A percentile compares a stretch with the other conserved stretches of the same genome.
Evolutionary conservation across 2,329 filamentous ascomycete genomes (phyloP).

Genomic region (Cytospora schulzeri): DNA sequence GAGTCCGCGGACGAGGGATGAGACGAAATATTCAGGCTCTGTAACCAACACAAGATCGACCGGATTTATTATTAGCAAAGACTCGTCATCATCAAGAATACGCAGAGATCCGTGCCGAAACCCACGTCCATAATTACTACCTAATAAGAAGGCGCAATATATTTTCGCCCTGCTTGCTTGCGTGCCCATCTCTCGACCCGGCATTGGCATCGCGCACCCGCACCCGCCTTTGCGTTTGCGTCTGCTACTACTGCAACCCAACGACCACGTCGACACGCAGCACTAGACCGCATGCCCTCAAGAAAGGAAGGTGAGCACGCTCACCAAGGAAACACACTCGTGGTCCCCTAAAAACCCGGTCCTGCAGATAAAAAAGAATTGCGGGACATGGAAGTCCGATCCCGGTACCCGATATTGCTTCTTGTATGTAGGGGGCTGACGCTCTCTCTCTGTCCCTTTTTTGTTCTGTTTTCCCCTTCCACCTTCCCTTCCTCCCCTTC

Average conservation of each 20-base stretch:
- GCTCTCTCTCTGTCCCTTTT: background rate
- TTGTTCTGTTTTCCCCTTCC: background rate
- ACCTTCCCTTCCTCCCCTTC: background rate
- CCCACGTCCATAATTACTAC: background rate
- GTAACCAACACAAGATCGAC: background rate
- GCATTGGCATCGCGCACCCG: background rate
- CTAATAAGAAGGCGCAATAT: background rate
- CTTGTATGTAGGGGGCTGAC: no score
- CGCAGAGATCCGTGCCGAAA: background rate
- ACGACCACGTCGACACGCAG: constrained; percentile 14
- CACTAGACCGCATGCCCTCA: background rate
- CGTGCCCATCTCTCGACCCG: no score
- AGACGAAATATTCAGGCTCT: background rate
- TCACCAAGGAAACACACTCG: background rate
- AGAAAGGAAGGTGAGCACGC: background rate
- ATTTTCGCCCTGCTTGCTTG: background rate
- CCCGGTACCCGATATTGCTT: background rate
- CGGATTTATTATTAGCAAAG: background rate
- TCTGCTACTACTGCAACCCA: background rate
- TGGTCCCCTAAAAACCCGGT: no score
- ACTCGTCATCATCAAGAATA: background rate
- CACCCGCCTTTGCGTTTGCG: background rate
- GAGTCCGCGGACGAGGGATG: background rate
- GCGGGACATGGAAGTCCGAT: background rate
- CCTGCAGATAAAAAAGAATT: no score